phyloP scores from a whole-genome alignment of 1,284 basidiomycete species.

The Boletus semigastroideus region DNA sequence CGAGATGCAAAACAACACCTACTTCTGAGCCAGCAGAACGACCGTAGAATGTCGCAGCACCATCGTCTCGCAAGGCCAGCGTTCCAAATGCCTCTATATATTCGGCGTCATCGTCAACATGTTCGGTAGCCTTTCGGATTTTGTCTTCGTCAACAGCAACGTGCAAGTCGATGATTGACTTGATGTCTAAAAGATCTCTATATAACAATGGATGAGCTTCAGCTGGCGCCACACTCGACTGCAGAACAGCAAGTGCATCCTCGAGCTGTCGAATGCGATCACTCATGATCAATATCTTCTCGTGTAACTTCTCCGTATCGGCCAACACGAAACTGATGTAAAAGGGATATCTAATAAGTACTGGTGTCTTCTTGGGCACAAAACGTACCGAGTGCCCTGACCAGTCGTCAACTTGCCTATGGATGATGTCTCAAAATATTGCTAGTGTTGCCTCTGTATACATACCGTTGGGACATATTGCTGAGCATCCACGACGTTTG shows the following conservation, averaged over 20 bases:
- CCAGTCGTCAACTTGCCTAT: constrained; percentile 60
- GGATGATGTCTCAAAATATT: background rate
- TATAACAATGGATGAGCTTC: constrained; percentile 63
- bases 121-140: constrained; percentile 16
- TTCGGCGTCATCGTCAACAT: constrained; percentile 45
- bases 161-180: constrained; percentile 65
- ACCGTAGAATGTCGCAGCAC: constrained; percentile 64
- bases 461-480: constrained; percentile 71
- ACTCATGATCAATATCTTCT: constrained; percentile 70
- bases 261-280: constrained; percentile 76
- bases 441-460: constrained; percentile 3
- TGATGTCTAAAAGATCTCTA: constrained; percentile 65
- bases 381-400: constrained; percentile 65
- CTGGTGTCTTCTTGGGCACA: background rate
- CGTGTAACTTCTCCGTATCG: constrained; percentile 71
- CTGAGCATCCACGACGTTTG: constrained; percentile 69
- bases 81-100: constrained; percentile 64
- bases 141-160: constrained; percentile 45
- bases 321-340: constrained; percentile 67
- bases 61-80: constrained; percentile 60
- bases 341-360: background rate
- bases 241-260: constrained; percentile 63
- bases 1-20: constrained; percentile 20
- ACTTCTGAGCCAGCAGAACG: constrained; percentile 65
- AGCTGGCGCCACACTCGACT: constrained; percentile 43